Conservation (phyloP, 352 stramenopile species). For the Pythium chondricola region DNA sequence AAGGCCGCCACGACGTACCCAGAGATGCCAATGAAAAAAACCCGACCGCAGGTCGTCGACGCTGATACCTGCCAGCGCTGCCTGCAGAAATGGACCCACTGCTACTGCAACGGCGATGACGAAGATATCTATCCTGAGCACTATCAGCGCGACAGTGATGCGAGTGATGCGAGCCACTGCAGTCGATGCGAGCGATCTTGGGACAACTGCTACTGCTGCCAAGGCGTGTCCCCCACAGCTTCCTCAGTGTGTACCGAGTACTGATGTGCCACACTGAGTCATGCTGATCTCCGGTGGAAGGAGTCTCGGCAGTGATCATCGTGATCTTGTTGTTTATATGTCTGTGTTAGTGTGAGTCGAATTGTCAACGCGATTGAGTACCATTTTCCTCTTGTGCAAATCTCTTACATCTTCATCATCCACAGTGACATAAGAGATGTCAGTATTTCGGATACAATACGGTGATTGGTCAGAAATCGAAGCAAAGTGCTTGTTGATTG, state of each 20-base stretch:
- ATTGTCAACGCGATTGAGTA: too few species aligned
- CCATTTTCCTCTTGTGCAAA: background rate
- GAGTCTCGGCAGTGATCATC: background rate
- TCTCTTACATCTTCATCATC: background rate
- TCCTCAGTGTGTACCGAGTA: slow-evolving; percentile 59
- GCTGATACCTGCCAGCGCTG: slow-evolving; percentile 72
- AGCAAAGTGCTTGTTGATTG: slow-evolving; percentile 5
- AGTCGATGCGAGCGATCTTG: slow-evolving; percentile 61
- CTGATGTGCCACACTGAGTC: slow-evolving; percentile 13
- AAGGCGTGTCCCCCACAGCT: slow-evolving; percentile 59
- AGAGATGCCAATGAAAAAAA: slow-evolving; percentile 21
- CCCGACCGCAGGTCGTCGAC: slow-evolving; percentile 39
- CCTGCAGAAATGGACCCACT: slow-evolving; percentile 83
- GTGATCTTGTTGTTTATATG: background rate
- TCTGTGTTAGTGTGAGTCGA: background rate
- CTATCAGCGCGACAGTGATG: slow-evolving; percentile 31
- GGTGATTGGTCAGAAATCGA: slow-evolving; percentile 11
- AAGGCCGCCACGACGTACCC: slow-evolving; percentile 39
- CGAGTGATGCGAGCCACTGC: slow-evolving; percentile 58
- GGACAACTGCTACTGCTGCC: slow-evolving; percentile 72
- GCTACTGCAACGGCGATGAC: slow-evolving; percentile 82
- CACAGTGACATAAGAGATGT: background rate
- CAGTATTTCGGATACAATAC: background rate
- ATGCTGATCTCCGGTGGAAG: background rate
- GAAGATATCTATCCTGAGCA: slow-evolving; percentile 44